Evolutionary conservation across 2,329 filamentous ascomycete species (phyloP), one percentile per base, ranked within the genome.

Genomic region (Aspergillus neoniger): DNA sequence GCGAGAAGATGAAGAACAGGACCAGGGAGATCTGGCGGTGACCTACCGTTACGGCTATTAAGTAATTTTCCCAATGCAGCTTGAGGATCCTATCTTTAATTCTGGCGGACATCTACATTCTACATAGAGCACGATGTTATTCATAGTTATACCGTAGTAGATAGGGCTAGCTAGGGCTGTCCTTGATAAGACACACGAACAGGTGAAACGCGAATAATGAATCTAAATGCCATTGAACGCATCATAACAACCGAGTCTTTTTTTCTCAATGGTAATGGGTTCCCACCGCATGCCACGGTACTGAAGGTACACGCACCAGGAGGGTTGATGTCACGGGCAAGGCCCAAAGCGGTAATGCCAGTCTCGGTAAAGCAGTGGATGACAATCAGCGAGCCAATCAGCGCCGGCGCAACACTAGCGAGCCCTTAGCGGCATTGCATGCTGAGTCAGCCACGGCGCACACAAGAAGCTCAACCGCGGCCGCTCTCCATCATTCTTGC

Each of bases 391-490:
- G 23, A 61, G 53, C 65, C 65, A 69, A 66, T 69, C 61, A 66
- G n/a, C 25, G 7, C 1, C 0, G n/a, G 12, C 21, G 12, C 4
- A 57, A 38, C 57, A 61, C 65, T 67, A 68, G 67, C 71, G 71
- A 71, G 63, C 71, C 69, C 67, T 72, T 72, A 74, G 72, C 65
- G 67, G 58, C 62, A 57, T 30, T 32, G 15, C 5, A 19, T 38
- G 71, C 72, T 78, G 71, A 78, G 73, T 77, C 72, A 77, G 69
- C 75, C 65, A 55, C 73, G 69, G 70, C 75, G 72, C 72, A 75
- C 74, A 74, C 74, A 77, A 77, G 76, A 72, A 69, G 71, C 66
- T 70, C 66, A 67, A 68, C 66, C 67, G 72, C 69, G 66, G 65
- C 64, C 64, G 63, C 59, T 64, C 64, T 72, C 69, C 67, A 58